These are phyloP conservation scores for Umbilicaria muhlenbergii DNA, from an alignment of 495 filamentous ascomycete genomes.

Conservation along the genomic window DNA sequence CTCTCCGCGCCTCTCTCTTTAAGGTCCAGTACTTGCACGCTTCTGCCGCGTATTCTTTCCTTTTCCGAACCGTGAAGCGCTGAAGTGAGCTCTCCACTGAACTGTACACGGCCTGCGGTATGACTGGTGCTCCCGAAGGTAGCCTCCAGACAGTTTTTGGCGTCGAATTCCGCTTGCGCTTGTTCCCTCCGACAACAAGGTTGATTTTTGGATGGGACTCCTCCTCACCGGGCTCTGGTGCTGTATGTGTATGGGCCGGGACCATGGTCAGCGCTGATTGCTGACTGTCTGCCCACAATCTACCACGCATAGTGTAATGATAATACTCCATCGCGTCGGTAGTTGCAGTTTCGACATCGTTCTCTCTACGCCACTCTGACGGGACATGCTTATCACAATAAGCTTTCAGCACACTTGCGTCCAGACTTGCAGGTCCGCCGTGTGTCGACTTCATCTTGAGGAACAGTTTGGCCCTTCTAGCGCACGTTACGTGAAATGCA, in stretches of 20 bases:
- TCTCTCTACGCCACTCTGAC: conserved; percentile 71
- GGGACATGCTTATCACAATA: conserved; percentile 96
- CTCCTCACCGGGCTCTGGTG: conserved; percentile 13
- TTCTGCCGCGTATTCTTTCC: conserved; percentile 82
- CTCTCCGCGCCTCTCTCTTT: conserved; percentile 82
- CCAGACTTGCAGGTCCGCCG: conserved; percentile 60
- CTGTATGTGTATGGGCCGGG: conserved; percentile 41
- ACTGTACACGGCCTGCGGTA: conserved; percentile 71
- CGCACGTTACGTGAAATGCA: conserved; percentile 98
- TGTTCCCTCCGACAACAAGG: conserved; percentile 55
- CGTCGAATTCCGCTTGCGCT: conserved; percentile 48
- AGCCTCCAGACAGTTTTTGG: conserved; percentile 77
- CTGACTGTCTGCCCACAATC: conserved; percentile 83
- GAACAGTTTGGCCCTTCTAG: conserved; percentile 71
- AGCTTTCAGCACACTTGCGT: conserved; percentile 80
- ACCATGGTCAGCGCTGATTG: conserved; percentile 68
- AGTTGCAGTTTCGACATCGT: conserved; percentile 55
- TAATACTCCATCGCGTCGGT: conserved; percentile 68
- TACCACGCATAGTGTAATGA: conserved; percentile 66
- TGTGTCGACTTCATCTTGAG: conserved; percentile 93
- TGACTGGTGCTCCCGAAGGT: conserved; percentile 87
- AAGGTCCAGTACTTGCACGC: conserved; percentile 96
- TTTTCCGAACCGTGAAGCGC: conserved; percentile 66
- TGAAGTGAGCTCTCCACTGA: conserved; percentile 63
- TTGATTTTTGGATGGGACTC: conserved; percentile 29